phyloP scores from a whole-genome alignment of 2,329 filamentous ascomycete genomes.

The Rhynchosporium agropyri region DNA sequence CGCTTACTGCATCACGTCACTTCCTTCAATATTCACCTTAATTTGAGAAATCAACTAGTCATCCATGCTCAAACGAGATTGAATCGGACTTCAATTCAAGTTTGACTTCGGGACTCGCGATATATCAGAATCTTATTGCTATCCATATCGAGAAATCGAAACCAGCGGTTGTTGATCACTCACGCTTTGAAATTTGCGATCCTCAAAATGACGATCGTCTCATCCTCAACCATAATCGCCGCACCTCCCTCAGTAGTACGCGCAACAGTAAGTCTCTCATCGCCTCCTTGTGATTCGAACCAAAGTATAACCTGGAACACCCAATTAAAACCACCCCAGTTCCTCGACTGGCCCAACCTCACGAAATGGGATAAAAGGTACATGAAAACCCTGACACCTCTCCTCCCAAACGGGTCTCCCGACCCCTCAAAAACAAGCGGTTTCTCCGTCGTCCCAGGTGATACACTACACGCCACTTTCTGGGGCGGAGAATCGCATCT shows the following conservation, averaged over 20 bases:
- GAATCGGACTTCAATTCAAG: too few relatives aligned
- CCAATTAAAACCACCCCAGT: background rate
- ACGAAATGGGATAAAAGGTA: background rate
- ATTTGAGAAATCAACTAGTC: background rate
- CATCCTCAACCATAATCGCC: conserved; percentile 8
- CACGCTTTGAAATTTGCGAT: too few relatives aligned
- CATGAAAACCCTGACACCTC: conserved; percentile 3
- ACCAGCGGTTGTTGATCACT: too few relatives aligned
- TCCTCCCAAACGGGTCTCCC: background rate
- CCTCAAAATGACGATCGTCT: conserved; percentile 26
- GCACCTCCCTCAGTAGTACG: conserved; percentile 11
- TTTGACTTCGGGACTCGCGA: too few relatives aligned
- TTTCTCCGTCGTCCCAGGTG: background rate
- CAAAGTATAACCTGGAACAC: background rate
- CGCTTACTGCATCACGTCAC: background rate
- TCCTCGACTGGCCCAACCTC: conserved; percentile 13
- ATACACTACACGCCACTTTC: conserved; percentile 10
- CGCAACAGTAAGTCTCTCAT: background rate
- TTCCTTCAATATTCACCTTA: background rate
- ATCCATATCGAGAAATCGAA: too few relatives aligned
- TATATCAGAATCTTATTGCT: too few relatives aligned
- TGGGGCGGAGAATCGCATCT: background rate
- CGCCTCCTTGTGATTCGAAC: background rate
- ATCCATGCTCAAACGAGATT: too few relatives aligned
- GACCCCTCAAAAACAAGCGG: conserved; percentile 3